These are phyloP conservation scores for Schizophyllum amplum DNA, from an alignment of 1,284 basidiomycete species.

Conservation along the genomic window DNA sequence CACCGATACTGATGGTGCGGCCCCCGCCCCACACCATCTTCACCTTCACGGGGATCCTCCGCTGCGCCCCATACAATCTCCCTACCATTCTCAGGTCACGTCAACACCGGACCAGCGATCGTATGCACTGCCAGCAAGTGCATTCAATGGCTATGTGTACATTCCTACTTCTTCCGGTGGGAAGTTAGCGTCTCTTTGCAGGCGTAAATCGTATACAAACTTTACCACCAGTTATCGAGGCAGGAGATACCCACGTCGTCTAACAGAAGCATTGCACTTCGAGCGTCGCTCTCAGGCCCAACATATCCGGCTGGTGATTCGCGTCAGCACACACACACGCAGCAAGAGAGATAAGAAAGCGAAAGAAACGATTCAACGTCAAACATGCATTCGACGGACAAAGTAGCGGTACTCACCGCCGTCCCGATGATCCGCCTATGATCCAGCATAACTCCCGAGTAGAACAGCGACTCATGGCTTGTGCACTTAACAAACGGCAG, in stretches of 20 bases:
- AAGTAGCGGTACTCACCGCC: conserved; percentile 19
- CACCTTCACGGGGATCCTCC: no score
- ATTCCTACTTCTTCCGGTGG: no score
- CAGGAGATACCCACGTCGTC: no score
- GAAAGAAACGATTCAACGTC: not conserved
- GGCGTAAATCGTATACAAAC: no score
- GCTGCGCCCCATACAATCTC: no score
- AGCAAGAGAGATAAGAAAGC: not conserved
- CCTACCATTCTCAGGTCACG: no score
- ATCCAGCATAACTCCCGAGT: conserved; percentile 37
- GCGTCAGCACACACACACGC: not conserved
- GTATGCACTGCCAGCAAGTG: no score
- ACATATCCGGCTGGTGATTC: not conserved
- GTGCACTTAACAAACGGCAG: conserved; percentile 28
- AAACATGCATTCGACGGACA: not conserved
- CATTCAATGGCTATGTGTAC: no score
- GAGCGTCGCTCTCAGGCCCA: no score
- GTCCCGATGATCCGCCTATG: conserved; percentile 40
- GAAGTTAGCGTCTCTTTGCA: no score
- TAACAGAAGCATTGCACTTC: not conserved
- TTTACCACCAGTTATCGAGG: no score
- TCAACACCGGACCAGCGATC: no score
- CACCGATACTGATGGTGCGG: not conserved
- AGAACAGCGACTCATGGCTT: conserved; percentile 19
- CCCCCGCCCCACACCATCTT: not conserved